These are phyloP conservation scores for Corymbia maculata DNA, from an alignment of 345 rosid species.

Conservation along the genomic window DNA sequence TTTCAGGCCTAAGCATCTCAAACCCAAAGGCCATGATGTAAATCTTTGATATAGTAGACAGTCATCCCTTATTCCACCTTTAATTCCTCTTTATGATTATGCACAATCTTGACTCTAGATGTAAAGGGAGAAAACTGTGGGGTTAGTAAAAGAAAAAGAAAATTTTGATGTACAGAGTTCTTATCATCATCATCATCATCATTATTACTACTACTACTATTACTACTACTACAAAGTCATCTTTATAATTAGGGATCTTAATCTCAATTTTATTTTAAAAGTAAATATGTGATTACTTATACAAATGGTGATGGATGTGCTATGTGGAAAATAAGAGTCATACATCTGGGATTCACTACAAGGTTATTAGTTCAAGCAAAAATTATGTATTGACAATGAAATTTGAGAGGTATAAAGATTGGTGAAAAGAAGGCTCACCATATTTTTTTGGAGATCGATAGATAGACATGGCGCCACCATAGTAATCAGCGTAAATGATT, in stretches of 20 bases:
- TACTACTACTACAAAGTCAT: not conserved
- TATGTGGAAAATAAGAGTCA: not conserved
- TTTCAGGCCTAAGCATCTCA: not conserved
- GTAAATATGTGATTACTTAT: not conserved
- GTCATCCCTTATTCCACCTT: not conserved
- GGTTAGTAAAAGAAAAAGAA: not conserved
- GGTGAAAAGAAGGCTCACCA: slow-evolving; percentile 16
- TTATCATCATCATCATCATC: too few relatives aligned
- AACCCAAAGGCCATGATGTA: not conserved
- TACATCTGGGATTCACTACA: not conserved
- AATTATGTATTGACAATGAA: not conserved
- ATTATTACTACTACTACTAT: too few relatives aligned
- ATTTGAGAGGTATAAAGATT: not conserved
- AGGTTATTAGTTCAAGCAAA: not conserved
- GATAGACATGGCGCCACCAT: slow-evolving; percentile 28
- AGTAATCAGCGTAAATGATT: slow-evolving; percentile 50
- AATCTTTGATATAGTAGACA: not conserved
- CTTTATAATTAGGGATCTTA: not conserved
- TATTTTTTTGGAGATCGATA: slow-evolving; percentile 26
- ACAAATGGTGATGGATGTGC: not conserved
- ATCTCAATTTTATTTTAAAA: not conserved
- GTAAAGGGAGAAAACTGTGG: not conserved
- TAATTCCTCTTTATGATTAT: not conserved
- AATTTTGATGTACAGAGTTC: not conserved
- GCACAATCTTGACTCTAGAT: not conserved